Base-by-base conservation (phyloP, 176 grass and related monocot species). In the Sorghum bicolor region DNA sequence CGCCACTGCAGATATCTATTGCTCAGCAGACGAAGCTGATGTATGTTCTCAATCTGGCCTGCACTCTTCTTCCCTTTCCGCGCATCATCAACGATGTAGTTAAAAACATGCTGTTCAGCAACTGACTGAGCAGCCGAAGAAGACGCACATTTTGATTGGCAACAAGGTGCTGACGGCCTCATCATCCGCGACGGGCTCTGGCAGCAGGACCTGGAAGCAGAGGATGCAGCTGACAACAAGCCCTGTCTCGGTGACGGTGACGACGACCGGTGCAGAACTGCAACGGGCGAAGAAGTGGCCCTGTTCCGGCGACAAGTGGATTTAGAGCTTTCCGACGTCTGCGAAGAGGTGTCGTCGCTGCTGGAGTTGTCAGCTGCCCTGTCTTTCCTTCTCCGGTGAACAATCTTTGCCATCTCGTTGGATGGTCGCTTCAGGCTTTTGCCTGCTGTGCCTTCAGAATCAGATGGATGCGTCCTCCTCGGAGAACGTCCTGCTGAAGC, bases 1-100 rank as follows among this genome's bases (percentile, higher is more conserved):
- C 55, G 87, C 94, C 94, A 97, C 72, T 97, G 94, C 60, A 92
- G 44, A 71, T 78, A 70, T 16, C 77, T 87, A 81, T 88, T 94
- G 61, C 92, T 72, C 39, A 90, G 77, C 12, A 97, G 43, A 43
- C 85, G 79, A 33, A 94, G 76, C 60, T 90, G 91, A 64, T 94
- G 91, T 13, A 69, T 32, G 70, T 88, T 86, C 69, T 97, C 94
- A 60, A 88, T 53, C 39, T 94, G 85, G 43, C 78, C 67, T 40
- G 78, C 89, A 64, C 26, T 68, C 63, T 91, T 90, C 85, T 94
- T 97, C 74, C 89, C 85, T 66, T 89, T 91, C 67, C 16, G 67
- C 0, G 70, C 60, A 83, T 82, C 58, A 82, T 80, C 67, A 11
- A 89, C 50, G 22, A 91, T 71, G 60, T 85, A 93, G 60, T 75